Conservation (phyloP, 805 yeast species). For the Kluyveromyces nonfermentans region DNA sequence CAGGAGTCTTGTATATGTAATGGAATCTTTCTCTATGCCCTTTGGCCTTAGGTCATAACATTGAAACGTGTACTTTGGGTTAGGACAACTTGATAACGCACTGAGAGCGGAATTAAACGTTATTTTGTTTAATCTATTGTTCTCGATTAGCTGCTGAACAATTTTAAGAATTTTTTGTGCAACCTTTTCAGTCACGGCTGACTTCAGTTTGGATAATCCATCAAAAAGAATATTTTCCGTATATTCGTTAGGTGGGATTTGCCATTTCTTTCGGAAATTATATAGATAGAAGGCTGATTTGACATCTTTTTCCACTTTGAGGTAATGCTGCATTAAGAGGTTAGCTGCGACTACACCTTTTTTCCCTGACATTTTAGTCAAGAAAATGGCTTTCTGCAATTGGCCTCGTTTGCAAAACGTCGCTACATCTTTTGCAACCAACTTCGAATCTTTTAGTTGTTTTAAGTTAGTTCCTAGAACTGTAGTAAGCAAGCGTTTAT, state of each 20-base stretch:
- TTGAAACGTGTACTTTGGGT: conserved; percentile 31
- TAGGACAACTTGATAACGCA: conserved; percentile 35
- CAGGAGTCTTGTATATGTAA: conserved; percentile 18
- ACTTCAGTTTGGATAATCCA: conserved; percentile 33
- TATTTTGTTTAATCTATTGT: conserved; percentile 28
- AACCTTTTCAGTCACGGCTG: conserved; percentile 26
- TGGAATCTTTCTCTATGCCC: conserved; percentile 14
- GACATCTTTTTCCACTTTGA: conserved; percentile 32
- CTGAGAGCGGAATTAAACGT: conserved; percentile 40
- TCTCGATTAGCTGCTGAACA: conserved; percentile 24
- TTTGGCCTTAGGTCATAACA: conserved; percentile 27
- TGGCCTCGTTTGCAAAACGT: conserved; percentile 44
- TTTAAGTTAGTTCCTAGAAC: conserved; percentile 51
- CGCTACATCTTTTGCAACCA: conserved; percentile 44
- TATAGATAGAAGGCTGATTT: conserved; percentile 42
- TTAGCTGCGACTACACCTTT: conserved; percentile 57
- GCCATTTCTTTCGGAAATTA: conserved; percentile 54
- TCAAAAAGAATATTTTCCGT: conserved; percentile 39
- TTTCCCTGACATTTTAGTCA: conserved; percentile 38
- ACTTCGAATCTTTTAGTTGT: conserved; percentile 48
- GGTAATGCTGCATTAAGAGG: conserved; percentile 42
- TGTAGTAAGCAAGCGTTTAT: conserved; percentile 40
- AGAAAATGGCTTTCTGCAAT: conserved; percentile 41
- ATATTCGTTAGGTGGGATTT: conserved; percentile 41
- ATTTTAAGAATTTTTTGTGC: conserved; percentile 29